These are phyloP conservation scores for Penicillium sp. DNA, from an alignment of 2,329 filamentous ascomycete species.

Conservation along the genomic window DNA sequence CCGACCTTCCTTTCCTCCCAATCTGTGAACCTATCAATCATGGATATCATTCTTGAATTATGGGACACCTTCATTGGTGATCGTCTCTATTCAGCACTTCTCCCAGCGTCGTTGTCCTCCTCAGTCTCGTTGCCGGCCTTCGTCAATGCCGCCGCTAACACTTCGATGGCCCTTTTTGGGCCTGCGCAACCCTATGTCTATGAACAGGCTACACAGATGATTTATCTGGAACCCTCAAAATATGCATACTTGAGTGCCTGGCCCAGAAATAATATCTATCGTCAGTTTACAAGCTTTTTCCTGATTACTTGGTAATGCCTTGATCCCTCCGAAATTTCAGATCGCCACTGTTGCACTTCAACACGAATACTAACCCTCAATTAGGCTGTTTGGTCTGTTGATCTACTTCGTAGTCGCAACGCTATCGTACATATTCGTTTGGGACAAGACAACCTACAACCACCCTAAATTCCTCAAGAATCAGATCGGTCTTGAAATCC, in stretches of 20 bases:
- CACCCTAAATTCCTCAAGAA: slow-evolving; percentile 96
- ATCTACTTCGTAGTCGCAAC: slow-evolving; percentile 83
- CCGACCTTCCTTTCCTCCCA: neutral
- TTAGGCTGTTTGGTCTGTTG: slow-evolving; percentile 78
- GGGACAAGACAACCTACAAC: slow-evolving; percentile 83
- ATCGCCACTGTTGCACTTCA: neutral
- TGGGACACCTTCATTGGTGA: slow-evolving; percentile 81
- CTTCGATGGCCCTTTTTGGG: slow-evolving; percentile 55
- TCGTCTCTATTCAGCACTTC: slow-evolving; percentile 68
- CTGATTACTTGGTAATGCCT: slow-evolving; percentile 76
- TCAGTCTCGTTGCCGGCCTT: slow-evolving; percentile 54
- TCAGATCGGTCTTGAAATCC: slow-evolving; percentile 82
- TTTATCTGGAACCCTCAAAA: slow-evolving; percentile 67
- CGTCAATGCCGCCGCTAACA: slow-evolving; percentile 55
- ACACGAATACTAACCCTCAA: slow-evolving; percentile 3
- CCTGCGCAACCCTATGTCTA: slow-evolving; percentile 53
- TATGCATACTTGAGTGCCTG: slow-evolving; percentile 77
- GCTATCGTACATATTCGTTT: slow-evolving; percentile 82
- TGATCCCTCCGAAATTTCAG: neutral
- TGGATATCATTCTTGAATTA: slow-evolving; percentile 90
- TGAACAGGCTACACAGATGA: slow-evolving; percentile 68
- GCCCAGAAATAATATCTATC: slow-evolving; percentile 72
- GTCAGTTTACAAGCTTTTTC: slow-evolving; percentile 74
- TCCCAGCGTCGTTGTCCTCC: slow-evolving; percentile 60
- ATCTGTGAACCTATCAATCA: slow-evolving; percentile 41